A percentile compares a stretch with the other conserved stretches of the same genome.
phyloP scores from a whole-genome alignment of 345 rosid species.

The Corchorus olitorius region DNA sequence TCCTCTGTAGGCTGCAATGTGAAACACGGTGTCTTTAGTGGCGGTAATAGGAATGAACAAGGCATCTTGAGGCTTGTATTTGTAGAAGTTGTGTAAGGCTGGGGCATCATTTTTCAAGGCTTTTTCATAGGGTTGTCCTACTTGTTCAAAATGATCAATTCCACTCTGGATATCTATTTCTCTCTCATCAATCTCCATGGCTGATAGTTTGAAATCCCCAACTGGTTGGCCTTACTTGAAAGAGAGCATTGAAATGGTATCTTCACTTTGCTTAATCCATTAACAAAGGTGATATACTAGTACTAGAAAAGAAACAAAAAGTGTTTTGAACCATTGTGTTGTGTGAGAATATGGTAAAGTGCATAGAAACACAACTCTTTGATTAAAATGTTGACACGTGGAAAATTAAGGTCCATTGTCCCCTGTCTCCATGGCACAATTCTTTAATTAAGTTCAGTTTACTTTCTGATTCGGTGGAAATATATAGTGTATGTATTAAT shows the following conservation, averaged over 20 bases:
- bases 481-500: too few species aligned
- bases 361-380: too few species aligned
- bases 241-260: not conserved
- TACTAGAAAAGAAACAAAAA: not conserved
- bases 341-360: not conserved
- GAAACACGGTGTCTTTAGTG: constrained; percentile 5
- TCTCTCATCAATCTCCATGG: not conserved
- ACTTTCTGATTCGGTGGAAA: too few species aligned
- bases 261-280: not conserved
- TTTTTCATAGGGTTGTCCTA: not conserved
- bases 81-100: not conserved
- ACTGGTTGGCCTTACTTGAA: too few species aligned
- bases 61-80: not conserved
- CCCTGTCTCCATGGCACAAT: too few species aligned
- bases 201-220: too few species aligned
- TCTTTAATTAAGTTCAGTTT: too few species aligned
- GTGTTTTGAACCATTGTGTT: not conserved
- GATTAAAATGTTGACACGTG: too few species aligned
- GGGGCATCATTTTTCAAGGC: not conserved
- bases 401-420: too few species aligned
- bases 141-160: not conserved
- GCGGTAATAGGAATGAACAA: not conserved
- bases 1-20: constrained; percentile 4
- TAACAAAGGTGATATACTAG: not conserved
- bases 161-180: not conserved